Base-by-base conservation (phyloP, 1,139 yeast genomes). In the Pneumocystis sp. region DNA sequence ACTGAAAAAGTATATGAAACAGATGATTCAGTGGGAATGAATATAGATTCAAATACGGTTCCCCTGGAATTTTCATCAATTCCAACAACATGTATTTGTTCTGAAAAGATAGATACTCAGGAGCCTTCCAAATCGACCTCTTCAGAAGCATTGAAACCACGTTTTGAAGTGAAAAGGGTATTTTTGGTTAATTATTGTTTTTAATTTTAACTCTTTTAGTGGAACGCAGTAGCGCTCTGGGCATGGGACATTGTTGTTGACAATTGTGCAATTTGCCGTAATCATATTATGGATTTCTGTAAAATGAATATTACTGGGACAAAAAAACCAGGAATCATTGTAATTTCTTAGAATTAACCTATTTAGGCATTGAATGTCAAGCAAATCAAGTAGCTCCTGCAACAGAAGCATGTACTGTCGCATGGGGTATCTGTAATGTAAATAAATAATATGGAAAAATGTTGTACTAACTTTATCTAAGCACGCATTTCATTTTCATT, bases 141-240 rank as follows among this genome's bases (percentile, higher is more conserved):
- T 12, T 50, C n/a, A 25, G 57, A 8, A 0, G 1, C 34, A 12
- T 12, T 25, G 3, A 59, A 59, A 7, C 44, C 44, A 72, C 79
- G 85, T 70, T 85, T 86, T 70, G 89, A 86, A 72, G 85, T 86
- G 63, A 84, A 85, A 72, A 86, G 85, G 71, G 78, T 75, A 67
- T 19, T 72, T 65, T 39, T 4, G 8, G 25, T 17, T 19, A 17
- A n/a, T 61, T 4, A 17, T 35, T 42, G 6, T 25, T 40, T 35
- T 31, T 62, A 59, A 65, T 50, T 44, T 25, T 37, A 7, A 12
- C 29, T n/a, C 37, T 17, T 17, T 10, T 66, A 75, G 79, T 93
- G 98, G 98, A 90, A 96, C 19, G 97, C 98, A 0, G 98, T 95
- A 65, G 97, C 98, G 21, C 90, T 93, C 74, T 95, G 99, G 99